Conservation (phyloP, 345 rosid species). For the Populus nigra region DNA sequence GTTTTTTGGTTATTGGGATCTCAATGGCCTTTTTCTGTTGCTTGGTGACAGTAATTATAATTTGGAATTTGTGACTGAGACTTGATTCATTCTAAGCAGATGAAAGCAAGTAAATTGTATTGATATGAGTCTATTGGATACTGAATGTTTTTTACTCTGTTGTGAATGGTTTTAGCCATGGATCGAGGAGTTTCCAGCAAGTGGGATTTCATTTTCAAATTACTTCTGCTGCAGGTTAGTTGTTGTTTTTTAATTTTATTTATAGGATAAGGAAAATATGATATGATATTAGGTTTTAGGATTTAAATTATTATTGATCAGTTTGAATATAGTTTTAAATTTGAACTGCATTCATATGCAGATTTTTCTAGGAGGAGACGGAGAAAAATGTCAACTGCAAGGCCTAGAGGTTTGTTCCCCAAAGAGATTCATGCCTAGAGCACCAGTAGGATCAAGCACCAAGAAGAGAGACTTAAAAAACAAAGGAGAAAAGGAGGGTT, state of each 20-base stretch:
- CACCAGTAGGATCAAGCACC: conserved; percentile 41
- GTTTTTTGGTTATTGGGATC: background rate
- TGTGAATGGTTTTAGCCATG: conserved; percentile 46
- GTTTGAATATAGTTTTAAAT: conserved; percentile 1
- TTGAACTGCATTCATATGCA: conserved; percentile 15
- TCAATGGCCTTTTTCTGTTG: background rate
- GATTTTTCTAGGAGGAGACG: conserved; percentile 72
- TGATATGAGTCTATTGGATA: background rate
- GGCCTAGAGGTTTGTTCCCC: conserved; percentile 45
- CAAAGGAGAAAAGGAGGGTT: conserved; percentile 41
- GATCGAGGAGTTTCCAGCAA: conserved; percentile 30
- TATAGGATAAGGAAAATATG: background rate
- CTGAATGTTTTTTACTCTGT: conserved; percentile 6
- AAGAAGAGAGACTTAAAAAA: conserved; percentile 47
- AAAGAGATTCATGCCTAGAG: conserved; percentile 50
- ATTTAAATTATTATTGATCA: conserved; percentile 3
- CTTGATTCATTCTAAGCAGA: background rate
- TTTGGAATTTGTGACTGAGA: background rate
- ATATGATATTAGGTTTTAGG: background rate
- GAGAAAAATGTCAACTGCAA: conserved; percentile 41
- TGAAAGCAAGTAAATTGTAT: background rate
- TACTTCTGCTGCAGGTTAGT: conserved; percentile 56
- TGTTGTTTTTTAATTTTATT: background rate
- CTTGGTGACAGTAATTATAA: background rate
- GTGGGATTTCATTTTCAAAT: conserved; percentile 45